Evolutionary conservation across 371 early-diverging fungal genomes (phyloP), one percentile per base, ranked within the genome.

Genomic region (Mucor piriformis): DNA sequence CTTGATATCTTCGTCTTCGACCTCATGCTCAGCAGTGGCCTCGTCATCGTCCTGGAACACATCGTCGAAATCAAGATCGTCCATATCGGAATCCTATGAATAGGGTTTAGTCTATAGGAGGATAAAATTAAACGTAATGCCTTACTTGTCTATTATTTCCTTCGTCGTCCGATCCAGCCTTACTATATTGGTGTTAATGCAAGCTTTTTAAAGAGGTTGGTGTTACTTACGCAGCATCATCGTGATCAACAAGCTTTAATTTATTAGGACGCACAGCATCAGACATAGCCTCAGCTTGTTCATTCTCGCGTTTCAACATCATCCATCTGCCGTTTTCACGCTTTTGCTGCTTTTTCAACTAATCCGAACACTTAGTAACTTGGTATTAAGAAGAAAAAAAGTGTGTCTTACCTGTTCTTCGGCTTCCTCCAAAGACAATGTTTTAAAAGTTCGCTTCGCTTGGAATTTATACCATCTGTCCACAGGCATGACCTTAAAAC

Each of bases 381-480:
- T 20, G 24, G 50, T 59, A 32, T 27, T 13, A 32, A 66, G 33
- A 44, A 21, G 53, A 35, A 25, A 46, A 24, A 3, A 46, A 23
- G 10, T 29, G 4, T 40, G 21, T 49, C 38, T 51, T 81, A 95
- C 87, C 74, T 87, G 86, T 61, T 89, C 94, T 67, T 98, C 98
- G 1, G 95, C 97, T 76, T 98, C 96, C 58, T 97, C 97, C 18
- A 89, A 56, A 0, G 95, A 88, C 29, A 96, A 74, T 0, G 92
- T 91, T 15, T 82, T 82, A 59, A 94, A 91, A 62, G 85, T 87
- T 38, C 92, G 77, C 70, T 90, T 92, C 20, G 87, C 83, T 33
- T 83, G 82, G 57, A 98, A 97, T 68, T 91, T 92, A 80, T 97
- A 98, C 93, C 94, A 95, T 54, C 91, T 84, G 58, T 91, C 81